Conservation (phyloP, 78 protist species). For the Tieghemostelium lacteum region DNA sequence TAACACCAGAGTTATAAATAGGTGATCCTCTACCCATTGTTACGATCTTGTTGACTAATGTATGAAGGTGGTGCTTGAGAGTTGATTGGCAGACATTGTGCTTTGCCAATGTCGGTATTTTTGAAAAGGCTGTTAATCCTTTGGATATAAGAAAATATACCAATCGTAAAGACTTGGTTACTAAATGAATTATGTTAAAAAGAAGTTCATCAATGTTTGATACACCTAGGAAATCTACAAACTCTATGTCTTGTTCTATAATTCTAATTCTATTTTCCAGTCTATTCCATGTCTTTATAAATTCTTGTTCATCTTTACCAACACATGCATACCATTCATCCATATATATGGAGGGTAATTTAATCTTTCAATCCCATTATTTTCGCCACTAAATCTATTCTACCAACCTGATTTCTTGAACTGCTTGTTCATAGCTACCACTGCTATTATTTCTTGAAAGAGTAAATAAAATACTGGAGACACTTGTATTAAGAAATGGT, state of each 20-base stretch:
- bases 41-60: neutral
- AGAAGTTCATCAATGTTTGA: neutral
- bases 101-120: neutral
- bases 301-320: neutral
- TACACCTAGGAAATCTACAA: neutral
- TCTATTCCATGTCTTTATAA: neutral
- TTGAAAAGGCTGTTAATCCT: neutral
- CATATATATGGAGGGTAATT: neutral
- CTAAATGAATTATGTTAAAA: neutral
- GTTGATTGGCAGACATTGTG: neutral
- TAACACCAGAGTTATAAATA: neutral
- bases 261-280: neutral
- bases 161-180: neutral
- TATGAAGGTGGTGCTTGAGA: neutral
- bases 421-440: neutral
- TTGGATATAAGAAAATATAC: neutral
- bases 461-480: neutral
- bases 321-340: neutral
- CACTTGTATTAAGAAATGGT: neutral
- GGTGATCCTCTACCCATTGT: neutral
- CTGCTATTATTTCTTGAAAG: neutral
- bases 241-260: neutral
- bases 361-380: neutral
- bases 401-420: neutral
- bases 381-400: neutral